Conservation (phyloP, 805 yeast species). For the Kluyveromyces dobzhanskii region DNA sequence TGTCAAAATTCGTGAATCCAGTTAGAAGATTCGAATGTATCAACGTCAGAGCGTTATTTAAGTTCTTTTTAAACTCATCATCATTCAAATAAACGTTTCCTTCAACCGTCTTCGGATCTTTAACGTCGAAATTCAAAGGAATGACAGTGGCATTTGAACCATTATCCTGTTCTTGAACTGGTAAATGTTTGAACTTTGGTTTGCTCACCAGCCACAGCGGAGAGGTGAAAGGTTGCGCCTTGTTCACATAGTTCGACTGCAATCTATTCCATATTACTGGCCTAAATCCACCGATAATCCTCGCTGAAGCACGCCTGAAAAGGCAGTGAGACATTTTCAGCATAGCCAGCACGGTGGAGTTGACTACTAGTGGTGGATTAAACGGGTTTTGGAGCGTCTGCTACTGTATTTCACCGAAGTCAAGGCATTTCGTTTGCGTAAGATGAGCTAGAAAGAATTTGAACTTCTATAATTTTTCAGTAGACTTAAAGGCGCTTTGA, state of each 20-base stretch:
- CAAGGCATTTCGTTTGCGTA: no score
- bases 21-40: background rate
- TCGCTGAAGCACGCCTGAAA: no score
- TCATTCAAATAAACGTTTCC: background rate
- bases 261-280: no score
- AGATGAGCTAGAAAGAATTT: no score
- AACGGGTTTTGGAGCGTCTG: no score
- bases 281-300: no score
- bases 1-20: background rate
- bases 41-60: slow-evolving; percentile 2
- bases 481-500: no score
- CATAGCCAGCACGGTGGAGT: no score
- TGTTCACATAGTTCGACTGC: background rate
- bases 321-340: no score
- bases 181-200: slow-evolving; percentile 12
- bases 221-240: slow-evolving; percentile 1
- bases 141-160: background rate
- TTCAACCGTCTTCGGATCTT: background rate
- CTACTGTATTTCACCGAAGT: no score
- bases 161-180: slow-evolving; percentile 9
- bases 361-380: no score
- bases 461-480: no score
- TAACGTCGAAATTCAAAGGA: background rate
- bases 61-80: background rate
- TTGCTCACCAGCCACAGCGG: slow-evolving; percentile 11